Base-by-base conservation (phyloP, 148 eudicot species). In the Rhododendron williamsianum region DNA sequence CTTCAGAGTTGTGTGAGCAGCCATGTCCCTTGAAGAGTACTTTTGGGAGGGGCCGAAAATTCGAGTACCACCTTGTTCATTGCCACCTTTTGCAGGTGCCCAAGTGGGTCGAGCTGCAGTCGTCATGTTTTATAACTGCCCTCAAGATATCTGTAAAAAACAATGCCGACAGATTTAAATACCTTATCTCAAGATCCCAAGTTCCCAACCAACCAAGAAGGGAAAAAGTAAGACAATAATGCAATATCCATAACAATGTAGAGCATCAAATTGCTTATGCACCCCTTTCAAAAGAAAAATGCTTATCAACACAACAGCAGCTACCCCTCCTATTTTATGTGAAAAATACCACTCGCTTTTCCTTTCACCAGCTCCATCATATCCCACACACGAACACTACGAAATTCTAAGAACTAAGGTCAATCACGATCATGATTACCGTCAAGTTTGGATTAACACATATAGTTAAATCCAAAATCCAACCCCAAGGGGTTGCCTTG, bases 1-100 rank as follows among this genome's bases (percentile, higher is more conserved):
- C 85, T 97, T 97, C 18, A 97, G 87, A 76, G 92, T 90, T 4
- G 99, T 97, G 86, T 97, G 99, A 80, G 99, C 86, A 16, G 99
- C 99, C 86, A 97, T 91, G 89, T 95, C 98, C 87, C 99, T 94
- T 18, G 99, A 97, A 84, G 99, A 97, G 88, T 97, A 97, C 91
- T 95, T 97, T 72, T 95, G 98, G 76, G 98, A 97, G 48, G 99
- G 98, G 38, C 98, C 99, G 58, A 97, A 97, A 85, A 97, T 95
- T 67, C 99, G 91, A 13, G 99, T 88, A 11, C 99, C 99, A 9
- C 99, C 99, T 91, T 97, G 99, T 87, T 97, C 98, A 71, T 95
- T 94, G 54, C 99, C 99, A 83, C 98, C 99, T 90, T 97, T 97
- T 0, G 99, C 99, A 71, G 98, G 99, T 73, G 99, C 99, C 99